Evolutionary conservation across 192 early-diverging fungal genomes (phyloP), one percentile per base, ranked within the genome.

Genomic region (Jimgerdemannia lactiflua): DNA sequence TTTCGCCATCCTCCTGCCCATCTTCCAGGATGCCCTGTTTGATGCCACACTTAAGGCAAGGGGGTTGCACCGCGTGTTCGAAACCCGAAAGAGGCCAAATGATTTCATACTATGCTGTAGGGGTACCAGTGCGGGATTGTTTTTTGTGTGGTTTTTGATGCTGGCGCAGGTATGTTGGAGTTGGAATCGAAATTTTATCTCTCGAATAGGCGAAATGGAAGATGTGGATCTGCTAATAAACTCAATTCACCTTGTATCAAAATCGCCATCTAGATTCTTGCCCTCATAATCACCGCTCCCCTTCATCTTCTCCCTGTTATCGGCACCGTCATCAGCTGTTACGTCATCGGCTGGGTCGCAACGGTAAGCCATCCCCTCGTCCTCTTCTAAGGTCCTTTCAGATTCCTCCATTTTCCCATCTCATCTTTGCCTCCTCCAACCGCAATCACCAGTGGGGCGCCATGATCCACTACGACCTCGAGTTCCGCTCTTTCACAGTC

Each of bases 1-100:
- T 75, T 88, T 87, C 73, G 79, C 85, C 4, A 88, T 92, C 20
- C 72, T 83, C 54, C 67, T 90, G 9, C 90, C 91, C 39, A 79
- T 89, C 8, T 88, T 85, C 59, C 82, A 88, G 73, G 91, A 91
- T 71, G 79, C 78, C 9, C 74, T 90, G 3, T 90, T 90, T 75
- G 90, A 91, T 65, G 78, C 81, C 6, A 83, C 83, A 3, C 67
- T 89, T 20, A 86, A 80, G 41, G 69, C 85, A 39, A 74, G 81
- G 43, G 88, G 87, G 2, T 18, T 89, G 66, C 68, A 66, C 6
- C 74, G 83, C 8, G 80, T 88, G 70, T 79, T 89, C 29, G 75
- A 85, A 39, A 72, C 67, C 41, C 80, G 80, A 14, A 82, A 82
- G 10, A 83, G 81, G 64, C 74, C 78, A 0, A 75, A 75, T 39